Evolutionary conservation across 495 filamentous ascomycete species (phyloP).

Genomic region (Aspergillus ellipticus): DNA sequence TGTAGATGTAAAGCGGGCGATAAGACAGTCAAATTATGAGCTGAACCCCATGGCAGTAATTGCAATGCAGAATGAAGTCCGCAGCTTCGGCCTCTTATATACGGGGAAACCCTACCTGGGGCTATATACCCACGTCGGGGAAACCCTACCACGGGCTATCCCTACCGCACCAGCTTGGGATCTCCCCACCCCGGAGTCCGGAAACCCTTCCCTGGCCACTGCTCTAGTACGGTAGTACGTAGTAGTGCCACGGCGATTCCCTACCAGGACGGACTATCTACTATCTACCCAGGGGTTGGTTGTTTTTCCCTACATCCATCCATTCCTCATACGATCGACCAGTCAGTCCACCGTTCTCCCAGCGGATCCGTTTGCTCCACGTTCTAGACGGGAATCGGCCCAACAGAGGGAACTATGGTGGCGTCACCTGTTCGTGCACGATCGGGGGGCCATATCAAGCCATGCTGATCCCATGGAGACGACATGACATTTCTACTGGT

Average conservation of each 20-base stretch:
- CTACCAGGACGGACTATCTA: too few species aligned
- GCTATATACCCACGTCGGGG: background rate
- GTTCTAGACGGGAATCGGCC: too few species aligned
- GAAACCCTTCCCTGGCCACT: background rate
- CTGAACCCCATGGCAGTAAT: background rate
- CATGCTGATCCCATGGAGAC: too few species aligned
- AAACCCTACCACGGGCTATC: constrained; percentile 1
- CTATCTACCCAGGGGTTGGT: background rate
- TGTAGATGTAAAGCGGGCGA: background rate
- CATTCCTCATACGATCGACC: background rate
- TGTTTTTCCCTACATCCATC: background rate
- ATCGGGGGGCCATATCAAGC: background rate
- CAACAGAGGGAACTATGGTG: too few species aligned
- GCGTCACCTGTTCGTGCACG: background rate
- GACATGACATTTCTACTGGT: too few species aligned
- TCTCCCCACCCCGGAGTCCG: background rate
- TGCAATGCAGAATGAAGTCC: background rate
- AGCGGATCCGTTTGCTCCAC: too few species aligned
- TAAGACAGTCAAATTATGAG: background rate
- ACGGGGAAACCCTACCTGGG: background rate
- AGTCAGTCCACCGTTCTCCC: background rate
- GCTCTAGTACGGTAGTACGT: too few species aligned
- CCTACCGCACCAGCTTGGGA: background rate
- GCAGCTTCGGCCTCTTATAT: background rate
- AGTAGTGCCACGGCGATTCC: too few species aligned